Conservation (phyloP, 1,139 yeast species). For the Diutina mesorugosa region DNA sequence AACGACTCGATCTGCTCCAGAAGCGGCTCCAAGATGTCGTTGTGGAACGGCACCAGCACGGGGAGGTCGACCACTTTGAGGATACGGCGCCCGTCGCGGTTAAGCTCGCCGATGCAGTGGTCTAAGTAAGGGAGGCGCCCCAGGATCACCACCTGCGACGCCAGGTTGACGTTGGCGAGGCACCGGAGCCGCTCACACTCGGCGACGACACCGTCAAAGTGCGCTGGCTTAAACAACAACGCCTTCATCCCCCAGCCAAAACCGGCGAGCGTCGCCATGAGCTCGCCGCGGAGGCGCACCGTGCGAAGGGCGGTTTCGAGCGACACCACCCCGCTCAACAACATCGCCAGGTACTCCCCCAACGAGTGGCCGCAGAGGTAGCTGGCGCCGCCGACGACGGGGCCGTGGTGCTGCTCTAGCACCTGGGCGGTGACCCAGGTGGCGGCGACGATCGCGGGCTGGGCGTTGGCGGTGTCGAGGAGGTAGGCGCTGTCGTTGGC, state of each 20-base stretch:
- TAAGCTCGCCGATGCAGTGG: constrained; percentile 4
- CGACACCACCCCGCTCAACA: not conserved
- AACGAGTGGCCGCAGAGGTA: not conserved
- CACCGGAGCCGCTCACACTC: constrained; percentile 8
- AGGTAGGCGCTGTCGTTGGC: not conserved
- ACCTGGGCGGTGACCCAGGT: not conserved
- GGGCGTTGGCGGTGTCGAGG: not conserved
- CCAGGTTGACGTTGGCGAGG: constrained; percentile 28
- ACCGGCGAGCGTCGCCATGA: not conserved
- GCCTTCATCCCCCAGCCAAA: constrained; percentile 25
- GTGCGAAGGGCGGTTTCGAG: not conserved
- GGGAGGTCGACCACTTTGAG: constrained; percentile 21
- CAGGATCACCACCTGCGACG: constrained; percentile 6
- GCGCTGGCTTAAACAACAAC: constrained; percentile 13
- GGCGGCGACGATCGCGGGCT: constrained; percentile 1
- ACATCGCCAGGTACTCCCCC: not conserved
- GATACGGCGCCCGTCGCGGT: constrained; percentile 8
- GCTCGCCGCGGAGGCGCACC: not conserved
- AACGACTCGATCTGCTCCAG: constrained; percentile 6
- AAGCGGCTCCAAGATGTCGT: constrained; percentile 22
- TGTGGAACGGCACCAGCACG: constrained; percentile 46
- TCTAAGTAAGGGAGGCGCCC: constrained; percentile 5
- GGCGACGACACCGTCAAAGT: constrained; percentile 7
- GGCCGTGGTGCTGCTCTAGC: not conserved
- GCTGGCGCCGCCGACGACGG: not conserved